phyloP scores from a whole-genome alignment of 805 yeast genomes.

The Isabelozyma rhagii region DNA sequence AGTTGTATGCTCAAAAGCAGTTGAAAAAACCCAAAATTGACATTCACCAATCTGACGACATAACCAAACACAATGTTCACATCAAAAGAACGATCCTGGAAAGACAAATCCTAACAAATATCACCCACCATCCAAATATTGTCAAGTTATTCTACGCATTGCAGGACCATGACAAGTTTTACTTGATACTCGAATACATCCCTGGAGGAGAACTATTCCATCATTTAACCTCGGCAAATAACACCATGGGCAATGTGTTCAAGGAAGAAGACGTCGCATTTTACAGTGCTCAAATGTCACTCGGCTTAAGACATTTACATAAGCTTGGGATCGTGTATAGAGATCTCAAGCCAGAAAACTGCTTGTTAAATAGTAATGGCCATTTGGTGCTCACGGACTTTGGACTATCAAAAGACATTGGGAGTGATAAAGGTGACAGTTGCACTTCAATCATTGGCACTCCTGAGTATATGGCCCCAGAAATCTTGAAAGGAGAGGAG shows the following conservation, averaged over 20 bases:
- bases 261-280: conserved; percentile 41
- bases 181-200: conserved; percentile 72
- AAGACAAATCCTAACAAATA: conserved; percentile 64
- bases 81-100: conserved; percentile 81
- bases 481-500: conserved; percentile 70
- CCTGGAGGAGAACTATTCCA: conserved; percentile 86
- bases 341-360: conserved; percentile 88
- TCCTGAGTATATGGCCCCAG: conserved; percentile 89
- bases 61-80: conserved; percentile 12
- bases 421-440: conserved; percentile 27
- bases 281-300: conserved; percentile 67
- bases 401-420: conserved; percentile 59
- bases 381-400: conserved; percentile 83
- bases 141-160: conserved; percentile 80
- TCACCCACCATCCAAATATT: conserved; percentile 70
- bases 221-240: conserved; percentile 48
- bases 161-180: conserved; percentile 75
- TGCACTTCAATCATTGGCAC: conserved; percentile 69
- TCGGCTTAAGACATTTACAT: conserved; percentile 76
- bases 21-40: conserved; percentile 76
- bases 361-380: conserved; percentile 72
- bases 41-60: conserved; percentile 29
- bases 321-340: conserved; percentile 79
- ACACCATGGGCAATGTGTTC: conserved; percentile 42
- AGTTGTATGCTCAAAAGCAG: conserved; percentile 82